Evolutionary conservation across 345 rosid genomes (phyloP), one percentile per base, ranked within the genome.

Genomic region (Citropsis articulata): DNA sequence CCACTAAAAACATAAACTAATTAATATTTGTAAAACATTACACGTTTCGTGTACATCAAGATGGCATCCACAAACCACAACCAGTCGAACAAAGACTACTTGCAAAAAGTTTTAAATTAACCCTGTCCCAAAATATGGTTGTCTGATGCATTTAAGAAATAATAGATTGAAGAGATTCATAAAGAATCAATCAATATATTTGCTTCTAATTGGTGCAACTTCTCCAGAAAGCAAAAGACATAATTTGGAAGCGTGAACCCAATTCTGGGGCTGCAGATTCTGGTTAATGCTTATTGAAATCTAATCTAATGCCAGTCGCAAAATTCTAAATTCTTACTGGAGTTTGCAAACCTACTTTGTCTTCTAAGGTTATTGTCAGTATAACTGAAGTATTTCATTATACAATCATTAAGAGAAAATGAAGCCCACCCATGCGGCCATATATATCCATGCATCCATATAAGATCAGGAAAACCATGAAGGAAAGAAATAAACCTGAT

Each of bases 401-500:
- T 7, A 63, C 7, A 55, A 71, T 12, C 12, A 30, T 45, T 10
- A 55, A 28, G 42, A 13, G 48, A 35, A 48, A 79, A 25, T 24
- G 62, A 40, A 56, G 8, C 14, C 14, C 16, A 45, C 1, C 1
- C 5, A 13, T 45, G 50, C 3, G 5, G 50, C 50, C 18, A 13
- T n/a, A 13, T 12, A n/a, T 45, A 22, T 50, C 30, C 25, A 31
- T 10, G 22, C 5, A 55, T 53, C 27, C 61, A 42, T 42, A 31
- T 25, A 59, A 67, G 56, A 63, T 33, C 10, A 75, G 48, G 62
- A 79, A 55, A 61, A 68, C 22, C 62, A 27, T 53, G 45, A 77
- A 85, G 87, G 85, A 86, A 61, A 90, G 95, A 88, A 82, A 81
- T 87, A 82, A 90, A 94, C 99, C 98, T 94, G 99, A 88, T 73